Conservation (phyloP, 106 monocot species). For the Allium cepa region DNA sequence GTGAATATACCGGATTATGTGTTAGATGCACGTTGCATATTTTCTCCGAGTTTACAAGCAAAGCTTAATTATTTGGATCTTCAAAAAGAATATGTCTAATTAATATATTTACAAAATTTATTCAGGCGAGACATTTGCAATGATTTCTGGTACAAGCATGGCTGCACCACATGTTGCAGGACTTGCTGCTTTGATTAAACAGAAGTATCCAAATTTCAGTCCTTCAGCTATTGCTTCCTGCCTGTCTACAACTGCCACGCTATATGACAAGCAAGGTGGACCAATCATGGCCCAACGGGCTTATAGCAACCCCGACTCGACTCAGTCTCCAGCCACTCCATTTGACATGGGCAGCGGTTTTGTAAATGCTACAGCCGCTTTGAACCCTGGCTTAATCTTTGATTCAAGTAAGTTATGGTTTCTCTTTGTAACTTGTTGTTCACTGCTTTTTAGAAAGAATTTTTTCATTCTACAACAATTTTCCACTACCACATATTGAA, state of each 20-base stretch:
- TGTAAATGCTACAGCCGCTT: constrained; percentile 86
- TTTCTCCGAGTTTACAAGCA: no score
- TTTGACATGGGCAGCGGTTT: constrained; percentile 99
- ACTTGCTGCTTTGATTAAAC: constrained; percentile 87
- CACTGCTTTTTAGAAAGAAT: no score
- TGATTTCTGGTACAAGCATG: constrained; percentile 99
- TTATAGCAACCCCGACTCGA: constrained; percentile 60
- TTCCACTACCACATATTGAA: no score
- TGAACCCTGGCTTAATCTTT: constrained; percentile 86
- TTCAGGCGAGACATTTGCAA: constrained; percentile 85
- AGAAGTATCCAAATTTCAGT: constrained; percentile 78
- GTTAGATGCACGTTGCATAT: no score
- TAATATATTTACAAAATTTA: neutral
- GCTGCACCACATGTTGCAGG: constrained; percentile 97
- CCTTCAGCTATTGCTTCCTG: constrained; percentile 84
- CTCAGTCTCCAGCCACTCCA: constrained; percentile 76
- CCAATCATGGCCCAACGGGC: constrained; percentile 85
- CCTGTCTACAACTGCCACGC: constrained; percentile 70
- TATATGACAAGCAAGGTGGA: constrained; percentile 65
- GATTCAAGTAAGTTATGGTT: constrained; percentile 50
- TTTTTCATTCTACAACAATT: no score
- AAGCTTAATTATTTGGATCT: no score
- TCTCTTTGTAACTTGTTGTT: neutral
- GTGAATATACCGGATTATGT: no score
- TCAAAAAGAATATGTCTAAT: no score